Base-by-base conservation (phyloP, 2,329 filamentous ascomycete species). In the Fusarium vanettenii region DNA sequence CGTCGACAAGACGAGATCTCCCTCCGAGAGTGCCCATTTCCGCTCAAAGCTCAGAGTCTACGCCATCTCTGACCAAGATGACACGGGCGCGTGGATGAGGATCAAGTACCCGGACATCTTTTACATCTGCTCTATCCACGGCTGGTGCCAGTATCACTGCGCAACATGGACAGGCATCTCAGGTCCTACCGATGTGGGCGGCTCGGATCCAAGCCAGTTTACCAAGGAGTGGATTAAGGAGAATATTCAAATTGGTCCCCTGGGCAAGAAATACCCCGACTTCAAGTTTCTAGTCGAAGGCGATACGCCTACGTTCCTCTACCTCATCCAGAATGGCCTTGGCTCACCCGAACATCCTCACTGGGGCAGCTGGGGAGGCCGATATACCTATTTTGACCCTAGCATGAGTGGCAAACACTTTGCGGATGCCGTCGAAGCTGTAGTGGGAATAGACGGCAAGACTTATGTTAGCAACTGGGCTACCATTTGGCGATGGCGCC, bases 211-310 rank as follows among this genome's bases (percentile, higher is more conserved):
- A 13, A 59, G 55, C 5, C 55, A 59, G 10, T 59, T 59, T 4
- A 59, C 55, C 0, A 59, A 11, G 6, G 55, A 59, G 16, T 59
- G 55, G 55, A 59, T 39, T 16, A 59, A 41, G 16, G 10, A 59
- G 14, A 39, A 59, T 22, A 59, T 59, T 11, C 55, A 59, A 6
- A 29, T 59, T 4, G 55, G 55, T 8, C 55, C 55, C 2, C 35
- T 59, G 5, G 55, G 55, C 4, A 59, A 59, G 22, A 59, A 59
- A n/a, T 59, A 59, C 9, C 55, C 55, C 33, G 55, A 59, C 10
- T 59, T 59, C 55, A 59, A 59, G 55, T 59, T 59, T 10, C 55
- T 59, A 5, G 55, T 59, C 33, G 55, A 59, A 41, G 33, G 55
- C 5, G 55, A 59, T 14, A 41, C 55, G 0, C 55, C 55, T 1